A percentile compares a stretch with the other conserved stretches of the same genome.
These are phyloP conservation scores for Pseudocercospora vitis DNA, from an alignment of 2,329 filamentous ascomycete species.

Conservation along the genomic window DNA sequence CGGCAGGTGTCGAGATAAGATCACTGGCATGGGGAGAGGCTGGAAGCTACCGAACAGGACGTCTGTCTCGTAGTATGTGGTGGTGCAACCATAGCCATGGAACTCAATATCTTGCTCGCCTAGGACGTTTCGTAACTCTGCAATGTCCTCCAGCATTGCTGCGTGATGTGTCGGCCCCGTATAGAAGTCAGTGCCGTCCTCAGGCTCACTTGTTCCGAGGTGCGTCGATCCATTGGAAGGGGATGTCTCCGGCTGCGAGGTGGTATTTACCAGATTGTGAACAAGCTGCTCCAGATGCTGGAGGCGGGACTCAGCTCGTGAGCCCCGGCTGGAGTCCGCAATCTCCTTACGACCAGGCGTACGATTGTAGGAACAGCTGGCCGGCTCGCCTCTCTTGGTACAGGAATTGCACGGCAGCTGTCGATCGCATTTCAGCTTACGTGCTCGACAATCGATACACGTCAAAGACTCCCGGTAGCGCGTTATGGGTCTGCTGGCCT, in stretches of 20 bases:
- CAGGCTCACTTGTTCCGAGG: not conserved
- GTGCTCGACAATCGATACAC: conserved; percentile 7
- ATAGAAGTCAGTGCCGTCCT: conserved; percentile 8
- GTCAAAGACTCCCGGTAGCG: conserved; percentile 18
- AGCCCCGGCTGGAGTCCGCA: not conserved
- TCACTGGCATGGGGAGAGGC: conserved; percentile 6
- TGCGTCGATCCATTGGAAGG: not conserved
- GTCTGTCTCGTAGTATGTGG: conserved; percentile 11
- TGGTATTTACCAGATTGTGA: conserved; percentile 8
- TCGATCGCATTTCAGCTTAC: conserved; percentile 21
- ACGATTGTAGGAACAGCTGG: conserved; percentile 11
- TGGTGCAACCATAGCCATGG: not conserved
- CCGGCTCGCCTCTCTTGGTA: conserved; percentile 7
- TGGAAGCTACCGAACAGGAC: conserved; percentile 18
- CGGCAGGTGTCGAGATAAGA: conserved; percentile 16
- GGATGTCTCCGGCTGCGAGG: not conserved
- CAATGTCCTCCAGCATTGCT: conserved; percentile 24
- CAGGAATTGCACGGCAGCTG: conserved; percentile 15
- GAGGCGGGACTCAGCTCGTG: conserved; percentile 15
- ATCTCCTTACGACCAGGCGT: conserved; percentile 6
- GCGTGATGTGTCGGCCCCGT: conserved; percentile 21
- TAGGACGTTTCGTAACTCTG: conserved; percentile 17
- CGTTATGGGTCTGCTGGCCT: conserved; percentile 11
- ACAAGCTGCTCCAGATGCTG: conserved; percentile 18
- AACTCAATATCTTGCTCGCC: conserved; percentile 11